Conservation (phyloP, 2,329 filamentous ascomycete genomes). For the Beauveria pseudobassiana region DNA sequence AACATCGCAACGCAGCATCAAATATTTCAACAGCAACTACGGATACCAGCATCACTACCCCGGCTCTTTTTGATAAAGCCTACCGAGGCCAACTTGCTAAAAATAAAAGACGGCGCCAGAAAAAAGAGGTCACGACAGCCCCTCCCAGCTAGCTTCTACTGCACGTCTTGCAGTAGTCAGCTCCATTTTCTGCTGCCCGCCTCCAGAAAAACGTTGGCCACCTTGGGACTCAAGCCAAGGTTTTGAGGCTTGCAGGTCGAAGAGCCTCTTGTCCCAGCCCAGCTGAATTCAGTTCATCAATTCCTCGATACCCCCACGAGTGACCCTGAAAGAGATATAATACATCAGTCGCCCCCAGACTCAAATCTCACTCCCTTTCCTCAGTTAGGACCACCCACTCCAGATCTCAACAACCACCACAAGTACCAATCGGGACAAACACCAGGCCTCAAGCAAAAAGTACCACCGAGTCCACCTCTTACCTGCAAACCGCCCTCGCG, state of each 20-base stretch:
- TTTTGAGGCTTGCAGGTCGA: neutral
- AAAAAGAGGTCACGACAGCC: neutral
- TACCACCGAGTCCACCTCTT: conserved; percentile 2
- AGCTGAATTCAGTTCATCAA: neutral
- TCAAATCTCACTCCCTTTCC: neutral
- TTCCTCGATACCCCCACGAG: neutral
- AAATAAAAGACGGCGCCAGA: neutral
- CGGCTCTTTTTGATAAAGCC: neutral
- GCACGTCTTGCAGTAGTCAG: neutral
- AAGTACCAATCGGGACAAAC: neutral
- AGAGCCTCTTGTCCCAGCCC: neutral
- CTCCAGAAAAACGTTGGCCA: neutral
- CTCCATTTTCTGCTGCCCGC: neutral
- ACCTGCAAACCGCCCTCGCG: neutral
- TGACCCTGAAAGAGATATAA: too few species aligned
- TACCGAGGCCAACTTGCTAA: neutral
- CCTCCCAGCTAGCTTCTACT: neutral
- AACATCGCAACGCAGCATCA: neutral
- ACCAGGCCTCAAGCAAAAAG: neutral
- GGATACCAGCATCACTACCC: neutral
- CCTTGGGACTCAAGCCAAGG: neutral
- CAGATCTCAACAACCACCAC: neutral
- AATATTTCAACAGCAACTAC: neutral
- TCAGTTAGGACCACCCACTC: neutral
- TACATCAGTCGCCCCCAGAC: neutral